Evolutionary conservation across 2,329 filamentous ascomycete genomes (phyloP).

Genomic region (Didymellaceae sp.): DNA sequence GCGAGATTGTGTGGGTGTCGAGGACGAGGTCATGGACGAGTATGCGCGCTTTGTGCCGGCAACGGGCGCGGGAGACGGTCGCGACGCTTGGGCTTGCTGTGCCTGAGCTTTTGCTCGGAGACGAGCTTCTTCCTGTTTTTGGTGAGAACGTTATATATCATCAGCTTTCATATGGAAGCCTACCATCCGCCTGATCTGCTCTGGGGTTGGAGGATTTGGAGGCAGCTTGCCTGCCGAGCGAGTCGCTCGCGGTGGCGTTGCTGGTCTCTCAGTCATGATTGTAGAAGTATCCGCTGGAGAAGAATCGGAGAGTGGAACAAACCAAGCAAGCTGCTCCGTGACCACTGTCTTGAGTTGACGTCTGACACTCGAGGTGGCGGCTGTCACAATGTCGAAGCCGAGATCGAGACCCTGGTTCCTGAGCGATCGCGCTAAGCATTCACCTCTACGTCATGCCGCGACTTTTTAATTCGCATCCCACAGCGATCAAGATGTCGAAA

Average conservation of each 20-base stretch:
- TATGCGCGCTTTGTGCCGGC: slow-evolving; percentile 75
- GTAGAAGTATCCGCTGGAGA: background rate
- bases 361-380: slow-evolving; percentile 18
- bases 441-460: slow-evolving; percentile 19
- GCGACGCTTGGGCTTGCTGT: slow-evolving; percentile 49
- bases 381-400: slow-evolving; percentile 17
- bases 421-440: slow-evolving; percentile 36
- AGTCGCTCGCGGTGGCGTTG: slow-evolving; percentile 56
- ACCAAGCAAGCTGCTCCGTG: background rate
- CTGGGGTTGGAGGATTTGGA: slow-evolving; percentile 62
- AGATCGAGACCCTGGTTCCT: slow-evolving; percentile 33
- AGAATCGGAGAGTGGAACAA: too few species aligned
- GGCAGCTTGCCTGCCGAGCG: slow-evolving; percentile 50
- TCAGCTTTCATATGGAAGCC: background rate
- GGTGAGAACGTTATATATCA: background rate
- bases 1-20: slow-evolving; percentile 64
- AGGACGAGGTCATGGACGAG: slow-evolving; percentile 64
- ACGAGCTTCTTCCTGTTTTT: slow-evolving; percentile 77
- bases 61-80: slow-evolving; percentile 36
- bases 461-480: slow-evolving; percentile 14
- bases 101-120: slow-evolving; percentile 85
- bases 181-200: slow-evolving; percentile 66
- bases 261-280: slow-evolving; percentile 51
- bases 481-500: background rate
- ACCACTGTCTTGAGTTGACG: background rate